These are phyloP conservation scores for Claviceps cyperi DNA, from an alignment of 2,329 filamentous ascomycete genomes.

Conservation along the genomic window DNA sequence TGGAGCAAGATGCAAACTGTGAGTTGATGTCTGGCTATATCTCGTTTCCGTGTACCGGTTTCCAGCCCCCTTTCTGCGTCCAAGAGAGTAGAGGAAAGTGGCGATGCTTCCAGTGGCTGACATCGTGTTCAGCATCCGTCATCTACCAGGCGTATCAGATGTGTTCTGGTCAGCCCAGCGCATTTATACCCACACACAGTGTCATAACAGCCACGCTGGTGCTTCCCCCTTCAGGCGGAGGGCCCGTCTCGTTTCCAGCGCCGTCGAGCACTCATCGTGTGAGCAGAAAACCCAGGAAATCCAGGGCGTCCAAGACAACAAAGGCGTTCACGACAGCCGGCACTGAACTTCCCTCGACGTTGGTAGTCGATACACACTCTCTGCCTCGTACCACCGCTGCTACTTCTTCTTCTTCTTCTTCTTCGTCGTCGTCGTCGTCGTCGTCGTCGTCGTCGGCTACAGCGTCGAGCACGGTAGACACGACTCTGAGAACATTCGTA, in stretches of 20 bases:
- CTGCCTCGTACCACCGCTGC: background rate
- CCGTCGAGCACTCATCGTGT: slow-evolving; percentile 5
- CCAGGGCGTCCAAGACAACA: background rate
- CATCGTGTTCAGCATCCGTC: slow-evolving; percentile 21
- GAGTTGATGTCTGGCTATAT: slow-evolving; percentile 7
- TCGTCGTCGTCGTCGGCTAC: background rate
- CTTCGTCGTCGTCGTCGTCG: too few relatives aligned
- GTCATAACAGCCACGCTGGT: slow-evolving; percentile 44
- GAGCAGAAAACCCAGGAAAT: background rate
- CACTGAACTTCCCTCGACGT: slow-evolving; percentile 1
- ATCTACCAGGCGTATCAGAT: slow-evolving; percentile 41
- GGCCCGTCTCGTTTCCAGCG: slow-evolving; percentile 16
- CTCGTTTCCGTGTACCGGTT: too few relatives aligned
- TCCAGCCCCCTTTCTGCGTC: too few relatives aligned
- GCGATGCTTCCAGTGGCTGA: background rate
- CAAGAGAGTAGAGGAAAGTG: too few relatives aligned
- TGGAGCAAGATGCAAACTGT: slow-evolving; percentile 25
- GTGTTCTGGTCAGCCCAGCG: slow-evolving; percentile 36
- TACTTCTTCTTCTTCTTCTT: background rate
- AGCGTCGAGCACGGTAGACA: background rate
- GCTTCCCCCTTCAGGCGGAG: slow-evolving; percentile 14
- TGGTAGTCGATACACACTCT: slow-evolving; percentile 5
- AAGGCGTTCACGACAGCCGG: background rate
- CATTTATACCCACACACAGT: slow-evolving; percentile 41
- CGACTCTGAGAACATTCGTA: slow-evolving; percentile 1